phyloP scores from a whole-genome alignment of 148 eudicot genomes.

The Nepenthes gracilis region DNA sequence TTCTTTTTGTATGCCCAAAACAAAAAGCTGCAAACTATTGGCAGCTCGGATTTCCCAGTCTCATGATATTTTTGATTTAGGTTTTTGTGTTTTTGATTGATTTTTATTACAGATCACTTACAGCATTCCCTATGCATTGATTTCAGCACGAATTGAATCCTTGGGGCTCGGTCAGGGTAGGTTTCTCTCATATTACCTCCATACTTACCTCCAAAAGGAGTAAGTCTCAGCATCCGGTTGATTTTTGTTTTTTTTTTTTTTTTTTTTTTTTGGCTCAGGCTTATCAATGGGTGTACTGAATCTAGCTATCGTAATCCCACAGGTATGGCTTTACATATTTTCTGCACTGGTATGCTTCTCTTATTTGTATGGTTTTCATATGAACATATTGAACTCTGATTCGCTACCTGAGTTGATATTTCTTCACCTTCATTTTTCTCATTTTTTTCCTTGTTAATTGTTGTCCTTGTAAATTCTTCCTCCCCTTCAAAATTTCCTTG shows the following conservation, averaged over 20 bases:
- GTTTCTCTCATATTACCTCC: slow-evolving; percentile 4
- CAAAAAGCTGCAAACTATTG: too few species aligned
- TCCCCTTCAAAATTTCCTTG: too few species aligned
- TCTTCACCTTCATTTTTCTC: too few species aligned
- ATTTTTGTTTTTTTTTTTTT: slow-evolving; percentile 3
- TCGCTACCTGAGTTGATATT: too few species aligned
- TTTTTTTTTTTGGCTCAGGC: slow-evolving; percentile 29
- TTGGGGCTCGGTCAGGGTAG: slow-evolving; percentile 96
- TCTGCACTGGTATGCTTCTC: not conserved
- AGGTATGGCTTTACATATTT: slow-evolving; percentile 30
- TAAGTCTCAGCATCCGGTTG: not conserved
- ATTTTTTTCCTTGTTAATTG: too few species aligned
- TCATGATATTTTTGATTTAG: not conserved
- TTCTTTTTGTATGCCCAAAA: too few species aligned
- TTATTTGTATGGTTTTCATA: too few species aligned
- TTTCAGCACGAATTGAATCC: slow-evolving; percentile 67
- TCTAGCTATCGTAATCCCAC: slow-evolving; percentile 87
- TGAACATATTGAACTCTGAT: too few species aligned
- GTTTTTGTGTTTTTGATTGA: not conserved
- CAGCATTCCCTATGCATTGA: slow-evolving; percentile 91
- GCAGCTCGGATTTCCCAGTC: too few species aligned
- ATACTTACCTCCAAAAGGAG: not conserved
- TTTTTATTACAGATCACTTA: slow-evolving; percentile 74
- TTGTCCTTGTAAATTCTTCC: too few species aligned
- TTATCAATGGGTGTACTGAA: slow-evolving; percentile 96